Conservation (phyloP, 129 eudicot species). For the Tagetes patula region DNA sequence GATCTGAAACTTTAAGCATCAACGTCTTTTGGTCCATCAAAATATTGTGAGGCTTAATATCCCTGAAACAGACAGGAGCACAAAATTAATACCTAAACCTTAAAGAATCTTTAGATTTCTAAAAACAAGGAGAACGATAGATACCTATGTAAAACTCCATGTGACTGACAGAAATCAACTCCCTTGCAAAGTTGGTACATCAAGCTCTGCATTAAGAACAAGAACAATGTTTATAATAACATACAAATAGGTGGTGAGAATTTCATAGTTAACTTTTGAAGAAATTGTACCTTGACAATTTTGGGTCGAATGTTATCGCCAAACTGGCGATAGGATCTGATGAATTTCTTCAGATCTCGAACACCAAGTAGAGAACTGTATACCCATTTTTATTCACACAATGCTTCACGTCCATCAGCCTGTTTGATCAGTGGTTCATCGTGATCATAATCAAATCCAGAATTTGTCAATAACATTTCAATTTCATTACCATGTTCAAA, state of each 20-base stretch:
- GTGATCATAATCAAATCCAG: neutral
- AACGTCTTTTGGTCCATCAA: slow-evolving; percentile 79
- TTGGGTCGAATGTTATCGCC: slow-evolving; percentile 51
- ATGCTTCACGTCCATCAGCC: slow-evolving; percentile 91
- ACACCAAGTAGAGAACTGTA: slow-evolving; percentile 83
- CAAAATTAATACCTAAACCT: neutral
- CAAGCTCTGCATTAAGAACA: neutral
- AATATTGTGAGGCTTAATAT: slow-evolving; percentile 96
- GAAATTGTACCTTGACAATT: slow-evolving; percentile 53
- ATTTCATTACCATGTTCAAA: neutral
- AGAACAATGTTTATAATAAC: neutral
- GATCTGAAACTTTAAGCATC: slow-evolving; percentile 86
- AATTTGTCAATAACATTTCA: neutral
- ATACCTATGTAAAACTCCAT: slow-evolving; percentile 63
- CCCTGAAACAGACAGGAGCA: slow-evolving; percentile 39
- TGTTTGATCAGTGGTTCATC: slow-evolving; percentile 17
- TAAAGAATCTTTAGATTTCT: neutral
- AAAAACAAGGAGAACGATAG: neutral
- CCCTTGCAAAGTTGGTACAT: slow-evolving; percentile 53
- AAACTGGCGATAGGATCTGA: slow-evolving; percentile 52
- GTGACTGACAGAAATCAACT: slow-evolving; percentile 87
- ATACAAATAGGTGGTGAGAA: too few species aligned
- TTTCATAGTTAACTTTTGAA: too few species aligned
- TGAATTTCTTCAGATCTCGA: slow-evolving; percentile 84
- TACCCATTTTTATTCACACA: slow-evolving; percentile 75